Percentiles rank a stretch among this genome's conserved stretches.
Conservation (phyloP, 1,284 basidiomycete species). For the Apiotrichum siamense region DNA sequence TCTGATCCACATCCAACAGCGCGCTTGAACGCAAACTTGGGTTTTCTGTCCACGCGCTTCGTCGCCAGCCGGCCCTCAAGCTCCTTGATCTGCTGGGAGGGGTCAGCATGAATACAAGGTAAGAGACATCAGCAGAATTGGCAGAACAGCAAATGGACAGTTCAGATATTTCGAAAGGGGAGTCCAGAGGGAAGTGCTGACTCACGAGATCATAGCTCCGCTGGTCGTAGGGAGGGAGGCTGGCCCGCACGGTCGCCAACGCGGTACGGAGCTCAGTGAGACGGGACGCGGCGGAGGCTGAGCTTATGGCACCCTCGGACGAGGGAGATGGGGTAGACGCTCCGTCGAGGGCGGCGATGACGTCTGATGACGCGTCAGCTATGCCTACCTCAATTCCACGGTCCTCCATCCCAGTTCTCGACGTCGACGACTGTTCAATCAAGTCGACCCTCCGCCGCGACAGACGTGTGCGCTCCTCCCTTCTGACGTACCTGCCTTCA, state of each 20-base stretch:
- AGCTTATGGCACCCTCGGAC: too few species aligned
- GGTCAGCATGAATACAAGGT: not conserved
- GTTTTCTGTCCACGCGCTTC: constrained; percentile 49
- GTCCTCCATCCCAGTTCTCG: not conserved
- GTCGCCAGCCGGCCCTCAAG: constrained; percentile 56
- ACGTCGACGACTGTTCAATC: not conserved
- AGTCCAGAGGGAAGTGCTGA: too few species aligned
- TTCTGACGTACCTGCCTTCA: constrained; percentile 3
- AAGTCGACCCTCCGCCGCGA: too few species aligned
- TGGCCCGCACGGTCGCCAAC: constrained; percentile 57
- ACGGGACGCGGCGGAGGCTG: too few species aligned
- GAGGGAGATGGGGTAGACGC: not conserved
- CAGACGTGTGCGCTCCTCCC: not conserved
- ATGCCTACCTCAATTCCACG: not conserved
- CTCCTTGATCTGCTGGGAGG: constrained; percentile 55
- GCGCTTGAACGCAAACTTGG: constrained; percentile 64
- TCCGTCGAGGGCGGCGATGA: not conserved
- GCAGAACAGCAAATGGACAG: not conserved
- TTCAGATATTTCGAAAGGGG: not conserved
- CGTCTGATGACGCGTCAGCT: constrained; percentile 5
- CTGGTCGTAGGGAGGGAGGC: constrained; percentile 66
- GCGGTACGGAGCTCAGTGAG: constrained; percentile 24
- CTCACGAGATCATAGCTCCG: constrained; percentile 62
- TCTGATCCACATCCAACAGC: too few species aligned
- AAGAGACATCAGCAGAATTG: not conserved